phyloP scores from a whole-genome alignment of 1,139 yeast species.

The Torulaspora pretoriensis region DNA sequence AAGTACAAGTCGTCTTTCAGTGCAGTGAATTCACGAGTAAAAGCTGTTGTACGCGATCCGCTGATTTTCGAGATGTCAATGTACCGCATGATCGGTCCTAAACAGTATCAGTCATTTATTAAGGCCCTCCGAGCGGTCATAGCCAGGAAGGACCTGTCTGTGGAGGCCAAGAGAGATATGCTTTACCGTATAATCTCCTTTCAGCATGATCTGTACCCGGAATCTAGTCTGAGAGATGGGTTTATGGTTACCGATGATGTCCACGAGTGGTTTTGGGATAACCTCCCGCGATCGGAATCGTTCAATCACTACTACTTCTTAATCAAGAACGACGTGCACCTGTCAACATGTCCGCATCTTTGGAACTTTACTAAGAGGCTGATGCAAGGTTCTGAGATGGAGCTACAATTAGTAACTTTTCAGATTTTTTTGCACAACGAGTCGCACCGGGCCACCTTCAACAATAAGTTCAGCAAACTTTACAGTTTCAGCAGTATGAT shows the following conservation, averaged over 20 bases:
- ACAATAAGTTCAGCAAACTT: constrained; percentile 22
- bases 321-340: constrained; percentile 25
- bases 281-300: constrained; percentile 17
- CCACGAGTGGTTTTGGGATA: constrained; percentile 30
- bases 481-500: constrained; percentile 25
- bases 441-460: constrained; percentile 14
- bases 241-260: constrained; percentile 23
- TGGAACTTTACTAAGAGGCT: constrained; percentile 17
- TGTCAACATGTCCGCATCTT: constrained; percentile 19
- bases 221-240: constrained; percentile 11
- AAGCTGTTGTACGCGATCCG: constrained; percentile 7
- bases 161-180: constrained; percentile 11
- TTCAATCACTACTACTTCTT: constrained; percentile 28
- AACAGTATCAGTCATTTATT: constrained; percentile 14
- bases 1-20: constrained; percentile 8
- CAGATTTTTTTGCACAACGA: constrained; percentile 24
- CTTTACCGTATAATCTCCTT: constrained; percentile 19
- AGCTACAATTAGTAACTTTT: constrained; percentile 28
- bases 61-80: constrained; percentile 9
- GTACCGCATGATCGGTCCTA: constrained; percentile 10
- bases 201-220: constrained; percentile 22
- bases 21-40: constrained; percentile 5
- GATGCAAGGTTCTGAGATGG: constrained; percentile 31
- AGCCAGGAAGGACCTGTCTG: constrained; percentile 1
- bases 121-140: constrained; percentile 9